phyloP scores from a whole-genome alignment of 768 basidiomycete genomes.

The Cystofilobasidium ferigula region DNA sequence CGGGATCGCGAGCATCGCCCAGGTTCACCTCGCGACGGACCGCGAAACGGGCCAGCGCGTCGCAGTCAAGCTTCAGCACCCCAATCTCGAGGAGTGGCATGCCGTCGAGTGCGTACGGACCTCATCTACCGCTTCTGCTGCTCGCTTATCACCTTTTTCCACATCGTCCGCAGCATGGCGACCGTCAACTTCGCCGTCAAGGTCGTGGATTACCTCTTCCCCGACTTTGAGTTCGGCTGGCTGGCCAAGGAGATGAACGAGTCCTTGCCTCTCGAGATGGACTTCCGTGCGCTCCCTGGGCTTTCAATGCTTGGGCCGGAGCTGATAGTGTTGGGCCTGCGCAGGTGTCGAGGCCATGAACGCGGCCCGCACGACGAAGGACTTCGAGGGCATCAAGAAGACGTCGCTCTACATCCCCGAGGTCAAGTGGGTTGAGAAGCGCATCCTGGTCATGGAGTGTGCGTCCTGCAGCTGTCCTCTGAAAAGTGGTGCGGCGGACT shows the following conservation, averaged over 20 bases:
- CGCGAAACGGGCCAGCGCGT: constrained; percentile 60
- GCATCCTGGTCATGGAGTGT: constrained; percentile 53
- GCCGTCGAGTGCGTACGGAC: constrained; percentile 77
- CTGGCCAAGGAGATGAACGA: constrained; percentile 84
- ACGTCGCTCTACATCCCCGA: constrained; percentile 70
- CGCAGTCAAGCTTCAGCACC: constrained; percentile 75
- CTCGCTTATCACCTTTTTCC: constrained; percentile 15
- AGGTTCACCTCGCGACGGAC: constrained; percentile 77
- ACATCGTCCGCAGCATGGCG: constrained; percentile 25
- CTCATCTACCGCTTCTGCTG: constrained; percentile 49
- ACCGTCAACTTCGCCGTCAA: constrained; percentile 47
- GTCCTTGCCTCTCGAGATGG: constrained; percentile 80
- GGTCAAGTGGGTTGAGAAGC: constrained; percentile 65
- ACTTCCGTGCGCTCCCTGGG: constrained; percentile 48
- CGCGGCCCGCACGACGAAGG: constrained; percentile 54
- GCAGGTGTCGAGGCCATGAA: constrained; percentile 69
- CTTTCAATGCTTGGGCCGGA: background rate
- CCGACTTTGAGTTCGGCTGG: constrained; percentile 92
- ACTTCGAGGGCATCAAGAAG: constrained; percentile 60
- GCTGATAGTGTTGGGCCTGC: background rate
- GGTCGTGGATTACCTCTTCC: constrained; percentile 86
- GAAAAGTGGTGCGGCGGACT: background rate
- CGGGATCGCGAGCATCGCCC: constrained; percentile 89
- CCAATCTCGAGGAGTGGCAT: constrained; percentile 81
- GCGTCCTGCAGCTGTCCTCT: background rate